A percentile compares a stretch with the other conserved stretches of the same genome.
Evolutionary conservation across 169 alveolate species (phyloP).

Genomic region (Sarcocystis neurona): DNA sequence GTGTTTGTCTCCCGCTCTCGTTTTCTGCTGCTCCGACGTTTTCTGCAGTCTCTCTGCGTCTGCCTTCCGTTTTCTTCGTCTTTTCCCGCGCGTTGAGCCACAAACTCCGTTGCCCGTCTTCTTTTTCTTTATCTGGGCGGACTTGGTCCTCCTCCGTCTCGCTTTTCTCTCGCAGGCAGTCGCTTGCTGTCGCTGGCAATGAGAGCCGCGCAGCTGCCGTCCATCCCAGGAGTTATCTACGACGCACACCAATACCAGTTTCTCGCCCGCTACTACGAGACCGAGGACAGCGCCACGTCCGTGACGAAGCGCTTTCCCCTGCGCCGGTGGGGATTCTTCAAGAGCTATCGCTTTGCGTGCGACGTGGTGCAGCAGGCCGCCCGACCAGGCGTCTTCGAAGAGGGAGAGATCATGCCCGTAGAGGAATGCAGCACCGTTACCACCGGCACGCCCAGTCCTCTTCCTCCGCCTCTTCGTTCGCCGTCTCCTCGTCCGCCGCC

Average conservation of each 20-base stretch:
- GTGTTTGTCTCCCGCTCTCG: too few relatives aligned
- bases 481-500: too few relatives aligned
- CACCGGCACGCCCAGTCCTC: neutral
- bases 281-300: conserved; percentile 11
- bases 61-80: too few relatives aligned
- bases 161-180: neutral
- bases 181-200: conserved; percentile 38
- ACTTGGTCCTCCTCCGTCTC: neutral
- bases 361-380: conserved; percentile 46
- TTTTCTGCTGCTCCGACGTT: too few relatives aligned
- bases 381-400: conserved; percentile 41
- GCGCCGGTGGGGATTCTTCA: conserved; percentile 52
- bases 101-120: neutral
- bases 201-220: conserved; percentile 45
- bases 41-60: too few relatives aligned
- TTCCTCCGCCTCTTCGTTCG: neutral
- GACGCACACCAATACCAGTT: conserved; percentile 48
- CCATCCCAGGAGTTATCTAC: conserved; percentile 37
- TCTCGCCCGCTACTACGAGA: conserved; percentile 36
- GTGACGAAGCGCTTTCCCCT: conserved; percentile 46
- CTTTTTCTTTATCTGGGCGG: neutral
- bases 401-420: conserved; percentile 26
- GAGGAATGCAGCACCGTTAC: too few relatives aligned
- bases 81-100: too few relatives aligned
- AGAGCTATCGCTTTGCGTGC: conserved; percentile 47